These are phyloP conservation scores for Phtheirospermum japonicum DNA, from an alignment of 257 asterid species.

Conservation along the genomic window DNA sequence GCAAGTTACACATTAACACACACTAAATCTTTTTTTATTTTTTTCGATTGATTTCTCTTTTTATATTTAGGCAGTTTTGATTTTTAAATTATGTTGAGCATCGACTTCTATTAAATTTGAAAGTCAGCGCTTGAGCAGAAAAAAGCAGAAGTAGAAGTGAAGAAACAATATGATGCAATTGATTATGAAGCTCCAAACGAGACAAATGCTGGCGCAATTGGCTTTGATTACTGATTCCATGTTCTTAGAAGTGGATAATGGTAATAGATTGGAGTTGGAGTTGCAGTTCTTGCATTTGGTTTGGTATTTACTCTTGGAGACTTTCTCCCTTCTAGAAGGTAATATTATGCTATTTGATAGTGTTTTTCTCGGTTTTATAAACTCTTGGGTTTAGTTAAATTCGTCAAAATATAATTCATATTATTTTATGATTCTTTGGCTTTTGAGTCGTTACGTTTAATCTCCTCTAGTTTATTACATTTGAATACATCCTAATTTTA, in stretches of 20 bases:
- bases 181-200: conserved; percentile 83
- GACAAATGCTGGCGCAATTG: conserved; percentile 43
- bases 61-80: conserved; percentile 1
- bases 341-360: no score
- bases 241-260: conserved; percentile 33
- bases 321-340: no score
- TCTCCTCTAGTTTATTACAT: neutral
- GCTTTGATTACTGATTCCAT: conserved; percentile 42
- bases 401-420: neutral
- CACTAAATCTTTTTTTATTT: conserved; percentile 8
- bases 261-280: no score
- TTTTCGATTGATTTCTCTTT: no score
- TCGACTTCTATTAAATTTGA: conserved; percentile 28
- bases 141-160: conserved; percentile 51
- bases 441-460: no score
- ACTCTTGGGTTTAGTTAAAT: conserved; percentile 10
- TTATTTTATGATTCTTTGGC: neutral
- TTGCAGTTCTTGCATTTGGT: no score
- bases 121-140: conserved; percentile 87
- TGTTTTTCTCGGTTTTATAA: conserved; percentile 12
- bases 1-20: no score
- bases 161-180: conserved; percentile 56
- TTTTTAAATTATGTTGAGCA: conserved; percentile 23
- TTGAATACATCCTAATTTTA: conserved; percentile 6
- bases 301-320: no score